A percentile compares a stretch with the other conserved stretches of the same genome.
These are phyloP conservation scores for Arachnomyces sp. DNA, from an alignment of 2,329 filamentous ascomycete genomes.

Conservation along the genomic window DNA sequence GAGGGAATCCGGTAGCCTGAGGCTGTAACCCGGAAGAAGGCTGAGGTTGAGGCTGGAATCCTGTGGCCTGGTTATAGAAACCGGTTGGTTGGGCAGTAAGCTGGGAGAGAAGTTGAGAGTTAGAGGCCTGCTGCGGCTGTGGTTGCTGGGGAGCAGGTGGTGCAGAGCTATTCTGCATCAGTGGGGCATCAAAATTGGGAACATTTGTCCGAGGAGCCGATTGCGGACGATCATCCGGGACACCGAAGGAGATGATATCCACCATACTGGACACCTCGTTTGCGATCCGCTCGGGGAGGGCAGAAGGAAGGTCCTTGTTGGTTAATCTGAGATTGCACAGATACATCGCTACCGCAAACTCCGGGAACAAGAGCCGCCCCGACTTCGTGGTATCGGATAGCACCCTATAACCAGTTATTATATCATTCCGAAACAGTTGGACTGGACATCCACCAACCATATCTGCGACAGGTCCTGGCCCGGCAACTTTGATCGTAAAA, in stretches of 20 bases:
- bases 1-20: conserved; percentile 36
- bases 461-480: conserved; percentile 86
- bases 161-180: conserved; percentile 41
- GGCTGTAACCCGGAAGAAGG: conserved; percentile 25
- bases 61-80: conserved; percentile 57
- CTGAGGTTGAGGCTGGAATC: conserved; percentile 57
- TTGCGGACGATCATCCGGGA: conserved; percentile 62
- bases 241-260: conserved; percentile 94
- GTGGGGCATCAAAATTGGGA: conserved; percentile 59
- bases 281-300: conserved; percentile 74
- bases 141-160: conserved; percentile 56
- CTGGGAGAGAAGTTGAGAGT: conserved; percentile 51
- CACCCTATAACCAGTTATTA: conserved; percentile 50
- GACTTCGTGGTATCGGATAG: conserved; percentile 93
- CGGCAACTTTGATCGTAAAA: conserved; percentile 79
- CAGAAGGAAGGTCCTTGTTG: conserved; percentile 68
- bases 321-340: conserved; percentile 90
- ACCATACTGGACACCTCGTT: conserved; percentile 99
- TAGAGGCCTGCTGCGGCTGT: conserved; percentile 65
- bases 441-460: conserved; percentile 53
- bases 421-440: conserved; percentile 1
- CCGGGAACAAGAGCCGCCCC: conserved; percentile 90
- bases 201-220: conserved; percentile 56
- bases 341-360: conserved; percentile 97
- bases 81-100: conserved; percentile 48